These are phyloP conservation scores for Pyricularia pennisetigena DNA, from an alignment of 2,329 filamentous ascomycete genomes.

Conservation along the genomic window DNA sequence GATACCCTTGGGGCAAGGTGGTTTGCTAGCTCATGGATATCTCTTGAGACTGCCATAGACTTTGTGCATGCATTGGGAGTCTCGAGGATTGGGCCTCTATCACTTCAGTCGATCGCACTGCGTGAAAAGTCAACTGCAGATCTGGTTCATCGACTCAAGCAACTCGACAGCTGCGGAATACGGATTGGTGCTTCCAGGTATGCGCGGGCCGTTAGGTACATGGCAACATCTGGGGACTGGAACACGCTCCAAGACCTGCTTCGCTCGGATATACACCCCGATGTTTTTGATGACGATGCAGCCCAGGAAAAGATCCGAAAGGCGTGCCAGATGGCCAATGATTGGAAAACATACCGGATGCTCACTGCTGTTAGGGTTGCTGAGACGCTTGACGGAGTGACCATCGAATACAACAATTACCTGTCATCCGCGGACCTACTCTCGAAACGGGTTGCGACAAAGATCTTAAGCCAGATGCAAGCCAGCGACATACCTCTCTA, in stretches of 20 bases:
- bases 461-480: slow-evolving; percentile 27
- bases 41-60: slow-evolving; percentile 61
- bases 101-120: slow-evolving; percentile 67
- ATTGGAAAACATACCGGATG: slow-evolving; percentile 31
- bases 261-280: slow-evolving; percentile 41
- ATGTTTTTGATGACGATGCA: slow-evolving; percentile 39
- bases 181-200: slow-evolving; percentile 54
- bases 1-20: slow-evolving; percentile 68
- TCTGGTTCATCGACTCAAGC: slow-evolving; percentile 48
- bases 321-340: slow-evolving; percentile 22
- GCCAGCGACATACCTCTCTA: slow-evolving; percentile 20
- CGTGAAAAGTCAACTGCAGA: slow-evolving; percentile 47
- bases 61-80: slow-evolving; percentile 63
- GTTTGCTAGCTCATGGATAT: slow-evolving; percentile 65
- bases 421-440: slow-evolving; percentile 17
- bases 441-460: slow-evolving; percentile 18
- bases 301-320: slow-evolving; percentile 28
- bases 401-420: slow-evolving; percentile 19
- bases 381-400: slow-evolving; percentile 18
- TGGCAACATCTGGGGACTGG: slow-evolving; percentile 48
- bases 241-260: slow-evolving; percentile 34
- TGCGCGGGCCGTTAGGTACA: slow-evolving; percentile 51
- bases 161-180: slow-evolving; percentile 54
- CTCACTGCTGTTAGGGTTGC: slow-evolving; percentile 33
- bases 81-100: slow-evolving; percentile 61